These are phyloP conservation scores for Xylaria sp. DNA, from an alignment of 2,329 filamentous ascomycete species.

Conservation along the genomic window DNA sequence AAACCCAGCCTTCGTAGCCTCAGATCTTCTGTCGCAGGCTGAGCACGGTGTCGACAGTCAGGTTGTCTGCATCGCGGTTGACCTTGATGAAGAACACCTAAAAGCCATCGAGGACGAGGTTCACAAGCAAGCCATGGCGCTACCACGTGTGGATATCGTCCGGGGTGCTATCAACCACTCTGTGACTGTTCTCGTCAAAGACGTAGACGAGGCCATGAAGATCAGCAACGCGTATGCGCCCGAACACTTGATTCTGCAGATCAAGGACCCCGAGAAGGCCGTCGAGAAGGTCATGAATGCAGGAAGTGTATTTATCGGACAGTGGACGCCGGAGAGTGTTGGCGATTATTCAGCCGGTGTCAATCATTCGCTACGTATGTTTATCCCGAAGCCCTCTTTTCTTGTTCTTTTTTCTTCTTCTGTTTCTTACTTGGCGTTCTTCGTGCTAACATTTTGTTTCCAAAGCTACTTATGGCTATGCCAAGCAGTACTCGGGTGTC, in stretches of 20 bases:
- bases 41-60: constrained; percentile 97
- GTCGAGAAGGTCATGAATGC: constrained; percentile 88
- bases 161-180: constrained; percentile 89
- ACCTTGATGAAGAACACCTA: constrained; percentile 74
- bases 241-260: constrained; percentile 92
- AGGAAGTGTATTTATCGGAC: constrained; percentile 92
- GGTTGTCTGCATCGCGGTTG: constrained; percentile 87
- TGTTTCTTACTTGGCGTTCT: background rate
- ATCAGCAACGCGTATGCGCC: constrained; percentile 95
- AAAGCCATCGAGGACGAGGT: constrained; percentile 89
- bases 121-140: constrained; percentile 81
- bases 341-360: constrained; percentile 98
- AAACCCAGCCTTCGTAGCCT: constrained; percentile 93
- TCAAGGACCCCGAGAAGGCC: constrained; percentile 75
- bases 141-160: constrained; percentile 93
- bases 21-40: constrained; percentile 91
- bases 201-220: constrained; percentile 74
- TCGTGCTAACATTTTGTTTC: constrained; percentile 1
- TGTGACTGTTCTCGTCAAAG: constrained; percentile 78
- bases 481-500: constrained; percentile 97
- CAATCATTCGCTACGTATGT: constrained; percentile 95
- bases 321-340: constrained; percentile 97
- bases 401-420: background rate
- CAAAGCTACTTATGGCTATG: constrained; percentile 93
- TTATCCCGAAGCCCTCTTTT: background rate